These are phyloP conservation scores for Aspergillus bridgeri DNA, from an alignment of 495 filamentous ascomycete species.

Conservation along the genomic window DNA sequence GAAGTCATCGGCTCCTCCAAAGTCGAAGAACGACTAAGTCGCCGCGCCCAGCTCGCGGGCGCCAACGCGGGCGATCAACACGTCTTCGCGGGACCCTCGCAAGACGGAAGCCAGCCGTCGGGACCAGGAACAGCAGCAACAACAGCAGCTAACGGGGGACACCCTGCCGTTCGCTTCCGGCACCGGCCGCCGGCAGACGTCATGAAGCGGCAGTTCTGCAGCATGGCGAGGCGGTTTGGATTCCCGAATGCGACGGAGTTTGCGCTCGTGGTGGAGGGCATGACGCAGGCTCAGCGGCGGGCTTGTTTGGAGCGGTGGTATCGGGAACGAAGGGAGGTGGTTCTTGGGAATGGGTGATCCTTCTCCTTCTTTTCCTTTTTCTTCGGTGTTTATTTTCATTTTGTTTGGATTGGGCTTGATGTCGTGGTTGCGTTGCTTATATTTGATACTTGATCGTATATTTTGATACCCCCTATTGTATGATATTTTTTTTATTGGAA, in stretches of 20 bases:
- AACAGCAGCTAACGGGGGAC: no score
- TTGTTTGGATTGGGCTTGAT: background rate
- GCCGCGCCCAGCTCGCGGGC: conserved; percentile 64
- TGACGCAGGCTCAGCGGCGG: conserved; percentile 82
- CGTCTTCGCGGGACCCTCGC: conserved; percentile 35
- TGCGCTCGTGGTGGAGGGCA: conserved; percentile 87
- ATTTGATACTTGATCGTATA: no score
- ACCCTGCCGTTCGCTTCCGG: conserved; percentile 60
- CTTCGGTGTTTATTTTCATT: background rate
- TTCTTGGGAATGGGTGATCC: conserved; percentile 12
- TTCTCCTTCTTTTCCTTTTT: no score
- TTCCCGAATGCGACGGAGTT: conserved; percentile 78
- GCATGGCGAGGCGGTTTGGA: conserved; percentile 78
- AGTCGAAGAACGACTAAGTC: conserved; percentile 75
- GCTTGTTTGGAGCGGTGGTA: conserved; percentile 84
- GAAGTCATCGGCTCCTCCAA: conserved; percentile 90
- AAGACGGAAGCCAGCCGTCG: conserved; percentile 1
- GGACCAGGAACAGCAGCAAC: no score
- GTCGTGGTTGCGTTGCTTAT: background rate
- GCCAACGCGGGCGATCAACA: conserved; percentile 48
- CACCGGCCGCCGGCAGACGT: conserved; percentile 78
- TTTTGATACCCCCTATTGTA: no score
- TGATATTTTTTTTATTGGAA: no score
- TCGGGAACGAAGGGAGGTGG: conserved; percentile 46
- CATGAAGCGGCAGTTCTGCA: conserved; percentile 80